Evolutionary conservation across 2,329 filamentous ascomycete genomes (phyloP), one percentile per base, ranked within the genome.

Genomic region (Lomentospora prolificans): DNA sequence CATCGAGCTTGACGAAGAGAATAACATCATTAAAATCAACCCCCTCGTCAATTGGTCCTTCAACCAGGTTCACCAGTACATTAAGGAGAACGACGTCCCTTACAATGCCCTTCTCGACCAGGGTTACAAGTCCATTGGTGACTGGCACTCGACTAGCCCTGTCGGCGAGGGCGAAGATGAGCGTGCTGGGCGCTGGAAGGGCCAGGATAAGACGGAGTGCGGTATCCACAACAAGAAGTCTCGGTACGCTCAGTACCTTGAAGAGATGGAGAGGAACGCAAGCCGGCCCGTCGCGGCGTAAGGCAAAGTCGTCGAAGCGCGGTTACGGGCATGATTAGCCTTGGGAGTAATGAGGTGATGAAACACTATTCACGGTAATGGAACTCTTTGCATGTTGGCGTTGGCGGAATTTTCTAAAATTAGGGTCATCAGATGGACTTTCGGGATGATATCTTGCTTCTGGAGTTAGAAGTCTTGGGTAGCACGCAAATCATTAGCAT

Each of bases 211-310:
- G 85, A 95, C 90, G 14, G 94, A 99, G 76, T 99, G 94, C 70
- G 94, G 94, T 51, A 97, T 99, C 67, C 94, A 99, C 82, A 97
- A 97, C 79, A 95, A 94, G 73, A 86, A 91, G 70, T 95, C 89
- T 57, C 86, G 90, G 63, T 99, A 97, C 66, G 88, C 90, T 9
- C 84, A 91, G 72, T 96, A 56, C 72, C 73, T 95, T 56, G 78
- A 79, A 64, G 84, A 90, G 59, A 81, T 87, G 70, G 85, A 90
- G 67, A 74, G 78, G 66, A 85, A 89, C n/a, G 24, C 53, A 17
- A 46, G 27, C n/a, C 53, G 28, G 14, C 19, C 28, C 10, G 53
- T 33, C 27, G 30, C 36, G 53, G 53, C 53, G 14, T 55, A 55
- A 30, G 31, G 7, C 22, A 33, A 6, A 9, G 3, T 10, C n/a